Evolutionary conservation across 1,284 basidiomycete genomes (phyloP).

Genomic region (Ustilago bromivora): DNA sequence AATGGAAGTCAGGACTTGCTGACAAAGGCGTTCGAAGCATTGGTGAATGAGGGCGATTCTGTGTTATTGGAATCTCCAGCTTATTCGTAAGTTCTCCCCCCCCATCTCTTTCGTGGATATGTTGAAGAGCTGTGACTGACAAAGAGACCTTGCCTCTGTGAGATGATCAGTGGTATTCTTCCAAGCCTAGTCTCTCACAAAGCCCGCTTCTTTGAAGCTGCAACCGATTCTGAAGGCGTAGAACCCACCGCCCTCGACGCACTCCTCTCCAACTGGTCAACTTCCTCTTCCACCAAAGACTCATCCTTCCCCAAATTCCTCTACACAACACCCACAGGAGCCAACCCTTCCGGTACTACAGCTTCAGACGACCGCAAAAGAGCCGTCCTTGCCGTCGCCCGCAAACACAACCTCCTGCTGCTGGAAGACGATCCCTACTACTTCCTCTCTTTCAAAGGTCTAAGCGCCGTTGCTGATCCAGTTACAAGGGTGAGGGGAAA

Average conservation of each 20-base stretch:
- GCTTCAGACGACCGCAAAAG: conserved; percentile 76
- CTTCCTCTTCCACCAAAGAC: conserved; percentile 73
- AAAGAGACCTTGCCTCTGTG: not conserved
- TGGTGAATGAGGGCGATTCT: conserved; percentile 84
- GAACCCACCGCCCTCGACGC: conserved; percentile 76
- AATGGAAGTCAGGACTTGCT: conserved; percentile 88
- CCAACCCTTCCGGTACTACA: conserved; percentile 66
- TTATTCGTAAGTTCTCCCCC: conserved; percentile 74
- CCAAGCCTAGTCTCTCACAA: conserved; percentile 54
- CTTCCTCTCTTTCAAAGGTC: conserved; percentile 58
- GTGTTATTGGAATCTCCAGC: conserved; percentile 87
- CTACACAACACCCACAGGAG: conserved; percentile 78
- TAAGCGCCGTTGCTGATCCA: conserved; percentile 50
- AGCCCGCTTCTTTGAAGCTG: conserved; percentile 73
- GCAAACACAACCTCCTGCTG: conserved; percentile 49
- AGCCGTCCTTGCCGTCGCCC: conserved; percentile 78
- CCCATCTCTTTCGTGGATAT: not conserved
- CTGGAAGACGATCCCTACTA: conserved; percentile 66
- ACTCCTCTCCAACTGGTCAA: conserved; percentile 80
- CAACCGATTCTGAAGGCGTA: conserved; percentile 84
- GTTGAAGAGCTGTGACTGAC: not conserved
- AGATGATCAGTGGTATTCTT: conserved; percentile 48
- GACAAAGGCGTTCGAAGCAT: conserved; percentile 76
- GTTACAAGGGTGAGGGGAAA: conserved; percentile 45
- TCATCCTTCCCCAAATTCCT: conserved; percentile 79